phyloP scores from a whole-genome alignment of 2,329 filamentous ascomycete species.

The Tolypocladium endophyticum region DNA sequence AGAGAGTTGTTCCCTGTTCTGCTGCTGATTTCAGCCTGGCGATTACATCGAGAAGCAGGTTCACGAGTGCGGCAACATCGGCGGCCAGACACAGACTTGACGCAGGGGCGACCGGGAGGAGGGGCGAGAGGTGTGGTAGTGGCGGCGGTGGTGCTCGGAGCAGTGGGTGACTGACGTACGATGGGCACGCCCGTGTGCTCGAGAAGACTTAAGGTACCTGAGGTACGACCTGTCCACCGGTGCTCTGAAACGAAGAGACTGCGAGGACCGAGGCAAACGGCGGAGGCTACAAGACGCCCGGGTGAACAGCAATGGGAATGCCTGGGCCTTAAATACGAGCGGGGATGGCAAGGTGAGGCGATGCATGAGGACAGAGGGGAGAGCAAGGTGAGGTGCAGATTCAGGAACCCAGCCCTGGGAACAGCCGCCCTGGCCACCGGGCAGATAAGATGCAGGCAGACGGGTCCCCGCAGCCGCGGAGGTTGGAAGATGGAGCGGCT shows the following conservation, averaged over 20 bases:
- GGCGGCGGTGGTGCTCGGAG: not conserved
- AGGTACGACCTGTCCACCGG: not conserved
- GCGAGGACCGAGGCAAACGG: not conserved
- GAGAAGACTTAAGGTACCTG: not conserved
- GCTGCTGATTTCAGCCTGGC: not conserved
- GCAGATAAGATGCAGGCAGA: not conserved
- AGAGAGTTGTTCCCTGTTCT: not conserved
- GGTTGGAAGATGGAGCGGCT: not conserved
- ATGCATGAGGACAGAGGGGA: not conserved
- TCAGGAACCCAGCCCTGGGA: slow-evolving; percentile 1
- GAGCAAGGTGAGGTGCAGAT: not conserved
- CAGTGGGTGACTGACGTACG: not conserved
- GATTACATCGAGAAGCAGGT: not conserved
- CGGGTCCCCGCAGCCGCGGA: not conserved
- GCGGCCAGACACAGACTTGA: not conserved
- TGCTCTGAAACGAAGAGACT: not conserved
- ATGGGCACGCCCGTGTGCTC: not conserved
- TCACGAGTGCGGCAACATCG: not conserved
- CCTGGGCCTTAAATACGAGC: not conserved
- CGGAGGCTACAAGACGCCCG: not conserved
- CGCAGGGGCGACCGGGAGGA: not conserved
- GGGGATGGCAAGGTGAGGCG: not conserved
- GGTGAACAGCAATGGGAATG: not conserved
- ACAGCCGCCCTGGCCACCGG: not conserved
- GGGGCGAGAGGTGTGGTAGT: not conserved